Evolutionary conservation across 441 rosid species (phyloP), one percentile per base, ranked within the genome.

Genomic region (Arabidopsis lyrata): DNA sequence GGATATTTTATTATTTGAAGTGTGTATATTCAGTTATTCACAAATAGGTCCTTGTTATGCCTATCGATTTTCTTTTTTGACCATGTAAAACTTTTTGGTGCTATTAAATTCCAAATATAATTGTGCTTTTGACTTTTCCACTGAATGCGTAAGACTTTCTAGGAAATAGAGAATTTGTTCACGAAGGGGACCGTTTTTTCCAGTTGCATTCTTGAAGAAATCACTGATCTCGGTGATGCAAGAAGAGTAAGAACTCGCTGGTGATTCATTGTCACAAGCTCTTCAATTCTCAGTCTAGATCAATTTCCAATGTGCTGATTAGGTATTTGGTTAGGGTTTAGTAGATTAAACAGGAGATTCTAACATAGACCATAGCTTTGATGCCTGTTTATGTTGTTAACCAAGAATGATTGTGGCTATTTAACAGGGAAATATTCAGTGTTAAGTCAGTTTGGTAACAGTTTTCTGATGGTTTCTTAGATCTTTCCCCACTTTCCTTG

Each of bases 31-130:
- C 20, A 18, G 20, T 18, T 18, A 18, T 18, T 47, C 70, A 63
- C 54, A 70, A 20, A 34, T 38, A 16, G 47, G 5, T 70, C 63
- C 68, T 49, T 29, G 24, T 55, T 54, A 45, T 63, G 8, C 2
- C 6, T 47, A 18, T 53, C 3, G 8, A 0, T 70, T 45, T 29
- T 49, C 5, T 29, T 55, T 63, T 16, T 36, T 55, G 45, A 29
- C 69, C 9, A 53, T 52, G 74, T 68, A 60, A 20, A 49, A 10
- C 1, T 0, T 20, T 50, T 31, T 67, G n/a, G 52, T 48, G 9
- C 12, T 54, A 6, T 15, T 58, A 10, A 36, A 58, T 18, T 18
- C 63, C n/a, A 55, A 16, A 53, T 54, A 56, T 34, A 35, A n/a
- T 58, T 15, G 14, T 48, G 11, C 5, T 32, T 2, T 56, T 55